Evolutionary conservation across 1,284 basidiomycete species (phyloP).

Genomic region (Trichosporon inkin): DNA sequence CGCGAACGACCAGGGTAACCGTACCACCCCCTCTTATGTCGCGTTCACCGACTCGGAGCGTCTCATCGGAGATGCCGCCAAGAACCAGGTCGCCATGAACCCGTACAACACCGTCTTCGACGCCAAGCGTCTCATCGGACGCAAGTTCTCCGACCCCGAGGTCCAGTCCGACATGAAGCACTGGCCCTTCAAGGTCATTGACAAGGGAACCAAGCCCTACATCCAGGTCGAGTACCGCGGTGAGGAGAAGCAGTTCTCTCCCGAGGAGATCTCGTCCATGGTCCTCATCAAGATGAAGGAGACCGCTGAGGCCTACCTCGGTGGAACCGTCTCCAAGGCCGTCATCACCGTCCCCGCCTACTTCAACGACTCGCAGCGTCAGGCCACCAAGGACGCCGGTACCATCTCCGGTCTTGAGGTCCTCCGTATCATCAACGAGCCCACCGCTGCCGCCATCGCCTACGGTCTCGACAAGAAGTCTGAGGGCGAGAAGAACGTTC

Average conservation of each 20-base stretch:
- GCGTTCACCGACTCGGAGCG: constrained; percentile 90
- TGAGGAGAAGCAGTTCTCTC: constrained; percentile 68
- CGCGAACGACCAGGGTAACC: constrained; percentile 76
- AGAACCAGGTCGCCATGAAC: constrained; percentile 60
- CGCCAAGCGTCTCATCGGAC: constrained; percentile 84
- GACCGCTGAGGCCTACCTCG: constrained; percentile 96
- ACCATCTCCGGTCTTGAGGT: constrained; percentile 93
- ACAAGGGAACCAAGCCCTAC: constrained; percentile 80
- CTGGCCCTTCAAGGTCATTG: constrained; percentile 85
- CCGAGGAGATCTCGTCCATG: constrained; percentile 70
- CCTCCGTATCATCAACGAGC: constrained; percentile 98
- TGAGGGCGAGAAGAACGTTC: constrained; percentile 86
- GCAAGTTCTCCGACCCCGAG: constrained; percentile 68
- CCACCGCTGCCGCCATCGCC: constrained; percentile 89
- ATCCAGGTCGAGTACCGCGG: constrained; percentile 85
- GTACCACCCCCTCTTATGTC: constrained; percentile 91
- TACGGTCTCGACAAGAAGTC: constrained; percentile 96
- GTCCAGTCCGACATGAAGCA: constrained; percentile 74
- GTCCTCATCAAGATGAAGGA: constrained; percentile 98
- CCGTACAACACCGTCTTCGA: constrained; percentile 66
- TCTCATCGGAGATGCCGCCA: constrained; percentile 58
- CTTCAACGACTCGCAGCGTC: constrained; percentile 99
- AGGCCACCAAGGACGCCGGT: constrained; percentile 98
- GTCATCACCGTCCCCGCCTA: constrained; percentile 98
- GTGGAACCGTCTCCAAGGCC: constrained; percentile 92